Base-by-base conservation (phyloP, 768 basidiomycete species). In the Suillus subaureus region DNA sequence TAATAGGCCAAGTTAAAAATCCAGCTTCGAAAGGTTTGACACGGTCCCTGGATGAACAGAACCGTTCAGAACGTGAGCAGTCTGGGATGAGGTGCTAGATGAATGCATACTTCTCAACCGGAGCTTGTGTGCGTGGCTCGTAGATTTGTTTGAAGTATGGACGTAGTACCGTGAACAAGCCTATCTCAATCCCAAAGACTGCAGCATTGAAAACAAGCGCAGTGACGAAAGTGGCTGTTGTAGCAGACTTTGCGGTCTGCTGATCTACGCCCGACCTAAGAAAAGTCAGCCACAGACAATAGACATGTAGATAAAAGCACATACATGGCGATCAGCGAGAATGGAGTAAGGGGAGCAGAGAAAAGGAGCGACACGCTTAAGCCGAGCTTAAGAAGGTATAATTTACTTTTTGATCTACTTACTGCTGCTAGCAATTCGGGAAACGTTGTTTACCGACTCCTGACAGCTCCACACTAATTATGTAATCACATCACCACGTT, bases 121-220 rank as follows among this genome's bases (percentile, higher is more conserved):
- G 84, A 49, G 83, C 79, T 76, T 91, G 92, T 8, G 94, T 91
- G 63, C 95, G 82, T 0, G 96, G 96, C 71, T 95, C 92, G 75
- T 95, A 99, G 56, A 98, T 90, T 16, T 89, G 83, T 68, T 89
- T 92, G 84, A 99, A 97, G 72, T 87, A 89, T 13, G 90, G 88
- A 49, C 96, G 83, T 35, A 97, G 76, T 67, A 97, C 65, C n/a
- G 95, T 90, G 79, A 97, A 98, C 18, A 85, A 83, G 6, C 72
- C 81, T 61, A 98, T 75, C 78, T 96, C 91, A 7, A 78, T 83
- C 11, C 79, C 89, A 68, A 93, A 92, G 28, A 94, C 87, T 43
- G 84, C 83, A 0, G 81, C 82, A 74, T 98, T 98, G 82, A 96
- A 89, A 21, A 88, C 86, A 54, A 99, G 84, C 4, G 97, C 92